phyloP scores from a whole-genome alignment of 345 rosid species.

The Boechera stricta region DNA sequence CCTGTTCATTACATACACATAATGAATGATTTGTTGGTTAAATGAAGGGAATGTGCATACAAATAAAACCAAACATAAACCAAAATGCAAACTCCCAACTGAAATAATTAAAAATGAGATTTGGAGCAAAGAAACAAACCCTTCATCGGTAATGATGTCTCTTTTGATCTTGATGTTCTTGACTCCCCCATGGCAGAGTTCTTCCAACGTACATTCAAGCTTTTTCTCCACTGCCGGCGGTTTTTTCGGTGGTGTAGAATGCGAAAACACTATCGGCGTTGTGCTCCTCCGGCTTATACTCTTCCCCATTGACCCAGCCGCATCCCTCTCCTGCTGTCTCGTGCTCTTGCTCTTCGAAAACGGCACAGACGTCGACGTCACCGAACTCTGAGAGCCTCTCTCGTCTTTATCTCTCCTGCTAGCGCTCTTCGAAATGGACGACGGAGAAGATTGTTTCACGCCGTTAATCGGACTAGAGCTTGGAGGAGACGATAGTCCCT shows the following conservation, averaged over 20 bases:
- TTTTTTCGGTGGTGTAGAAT: slow-evolving; percentile 60
- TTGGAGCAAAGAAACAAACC: slow-evolving; percentile 52
- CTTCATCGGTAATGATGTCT: slow-evolving; percentile 61
- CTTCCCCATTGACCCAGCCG: slow-evolving; percentile 42
- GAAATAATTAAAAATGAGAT: not conserved
- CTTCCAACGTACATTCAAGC: slow-evolving; percentile 86
- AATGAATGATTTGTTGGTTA: not conserved
- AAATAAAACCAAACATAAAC: not conserved
- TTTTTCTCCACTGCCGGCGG: slow-evolving; percentile 63
- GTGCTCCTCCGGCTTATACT: slow-evolving; percentile 54
- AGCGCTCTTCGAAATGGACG: slow-evolving; percentile 36
- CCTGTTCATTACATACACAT: slow-evolving; percentile 46
- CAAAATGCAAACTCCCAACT: no score
- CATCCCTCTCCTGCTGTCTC: slow-evolving; percentile 33
- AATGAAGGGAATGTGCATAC: not conserved
- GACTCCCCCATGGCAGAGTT: slow-evolving; percentile 66
- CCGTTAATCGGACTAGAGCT: slow-evolving; percentile 30
- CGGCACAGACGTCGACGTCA: slow-evolving; percentile 34
- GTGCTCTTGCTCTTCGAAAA: slow-evolving; percentile 47
- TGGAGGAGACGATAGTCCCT: slow-evolving; percentile 36
- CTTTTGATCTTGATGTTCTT: slow-evolving; percentile 63
- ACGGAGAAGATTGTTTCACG: slow-evolving; percentile 16
- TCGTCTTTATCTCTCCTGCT: slow-evolving; percentile 41
- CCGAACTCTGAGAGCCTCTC: slow-evolving; percentile 22
- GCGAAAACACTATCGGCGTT: slow-evolving; percentile 73